Evolutionary conservation across 2,329 filamentous ascomycete species (phyloP).

Genomic region (Exserohilum turcica): DNA sequence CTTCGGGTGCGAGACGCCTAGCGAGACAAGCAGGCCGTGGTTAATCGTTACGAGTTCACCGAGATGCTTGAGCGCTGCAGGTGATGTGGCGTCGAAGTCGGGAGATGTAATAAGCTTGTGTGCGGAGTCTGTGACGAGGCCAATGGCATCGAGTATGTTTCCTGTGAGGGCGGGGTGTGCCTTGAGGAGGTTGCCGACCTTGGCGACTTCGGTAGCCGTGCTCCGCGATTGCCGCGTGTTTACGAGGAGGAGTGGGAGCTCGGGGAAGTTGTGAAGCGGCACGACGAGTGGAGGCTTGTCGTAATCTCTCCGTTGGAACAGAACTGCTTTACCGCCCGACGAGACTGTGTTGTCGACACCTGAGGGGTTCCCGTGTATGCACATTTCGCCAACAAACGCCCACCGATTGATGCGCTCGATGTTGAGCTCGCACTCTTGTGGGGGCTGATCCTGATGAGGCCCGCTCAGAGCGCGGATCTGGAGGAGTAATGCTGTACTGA

Average conservation of each 20-base stretch:
- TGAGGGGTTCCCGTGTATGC: slow-evolving; percentile 95
- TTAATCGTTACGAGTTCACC: slow-evolving; percentile 93
- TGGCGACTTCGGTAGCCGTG: slow-evolving; percentile 82
- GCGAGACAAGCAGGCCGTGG: slow-evolving; percentile 85
- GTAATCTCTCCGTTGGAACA: slow-evolving; percentile 84
- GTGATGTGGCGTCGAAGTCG: slow-evolving; percentile 69
- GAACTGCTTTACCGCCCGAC: slow-evolving; percentile 88
- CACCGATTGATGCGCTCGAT: slow-evolving; percentile 95
- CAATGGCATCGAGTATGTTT: slow-evolving; percentile 83
- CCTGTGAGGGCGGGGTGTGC: slow-evolving; percentile 78
- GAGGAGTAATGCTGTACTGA: slow-evolving; percentile 80
- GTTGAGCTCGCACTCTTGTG: slow-evolving; percentile 84
- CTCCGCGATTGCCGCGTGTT: slow-evolving; percentile 89
- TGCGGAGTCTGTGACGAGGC: slow-evolving; percentile 68
- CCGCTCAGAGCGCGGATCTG: slow-evolving; percentile 88
- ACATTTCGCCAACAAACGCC: slow-evolving; percentile 97
- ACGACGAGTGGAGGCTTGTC: slow-evolving; percentile 75
- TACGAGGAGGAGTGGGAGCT: slow-evolving; percentile 85
- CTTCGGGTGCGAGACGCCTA: slow-evolving; percentile 93
- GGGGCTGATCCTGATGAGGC: slow-evolving; percentile 88
- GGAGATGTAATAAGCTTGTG: slow-evolving; percentile 62
- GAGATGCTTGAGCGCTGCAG: slow-evolving; percentile 70
- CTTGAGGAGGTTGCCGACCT: slow-evolving; percentile 75
- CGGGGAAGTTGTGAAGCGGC: slow-evolving; percentile 84
- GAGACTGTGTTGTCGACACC: slow-evolving; percentile 97